Evolutionary conservation across 805 yeast species (phyloP).

Genomic region (Suhomyces tanzawaensis): DNA sequence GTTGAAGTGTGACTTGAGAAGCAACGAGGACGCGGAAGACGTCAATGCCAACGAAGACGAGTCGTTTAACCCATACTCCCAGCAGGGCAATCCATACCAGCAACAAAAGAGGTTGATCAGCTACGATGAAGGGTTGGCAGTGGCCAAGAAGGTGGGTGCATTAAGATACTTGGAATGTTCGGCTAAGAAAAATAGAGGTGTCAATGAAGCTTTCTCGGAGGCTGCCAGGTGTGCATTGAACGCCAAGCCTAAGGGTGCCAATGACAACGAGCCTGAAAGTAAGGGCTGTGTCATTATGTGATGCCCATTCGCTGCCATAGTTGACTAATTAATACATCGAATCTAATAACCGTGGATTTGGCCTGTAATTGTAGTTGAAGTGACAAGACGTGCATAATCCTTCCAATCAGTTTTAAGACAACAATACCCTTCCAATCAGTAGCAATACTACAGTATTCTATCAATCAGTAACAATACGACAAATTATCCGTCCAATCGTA

Average conservation of each 20-base stretch:
- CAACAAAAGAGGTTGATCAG: slow-evolving; percentile 58
- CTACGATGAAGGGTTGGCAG: slow-evolving; percentile 90
- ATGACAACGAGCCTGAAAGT: slow-evolving; percentile 44
- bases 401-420: too few species aligned
- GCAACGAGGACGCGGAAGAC: slow-evolving; percentile 48
- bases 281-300: slow-evolving; percentile 41
- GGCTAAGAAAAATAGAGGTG: slow-evolving; percentile 94
- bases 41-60: slow-evolving; percentile 29
- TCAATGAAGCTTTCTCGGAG: slow-evolving; percentile 98
- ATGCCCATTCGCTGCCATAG: slow-evolving; percentile 6
- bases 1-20: slow-evolving; percentile 87
- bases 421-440: too few species aligned
- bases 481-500: too few species aligned
- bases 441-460: too few species aligned
- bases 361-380: too few species aligned
- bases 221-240: slow-evolving; percentile 96
- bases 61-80: slow-evolving; percentile 30
- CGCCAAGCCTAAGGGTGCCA: slow-evolving; percentile 79
- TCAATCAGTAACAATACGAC: too few species aligned
- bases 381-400: too few species aligned
- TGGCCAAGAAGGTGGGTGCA: slow-evolving; percentile 93
- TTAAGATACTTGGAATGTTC: slow-evolving; percentile 93
- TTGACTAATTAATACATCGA: slow-evolving; percentile 1
- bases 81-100: slow-evolving; percentile 33
- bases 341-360: too few species aligned